phyloP scores from a whole-genome alignment of 495 filamentous ascomycete species.

The Neurospora sp. region DNA sequence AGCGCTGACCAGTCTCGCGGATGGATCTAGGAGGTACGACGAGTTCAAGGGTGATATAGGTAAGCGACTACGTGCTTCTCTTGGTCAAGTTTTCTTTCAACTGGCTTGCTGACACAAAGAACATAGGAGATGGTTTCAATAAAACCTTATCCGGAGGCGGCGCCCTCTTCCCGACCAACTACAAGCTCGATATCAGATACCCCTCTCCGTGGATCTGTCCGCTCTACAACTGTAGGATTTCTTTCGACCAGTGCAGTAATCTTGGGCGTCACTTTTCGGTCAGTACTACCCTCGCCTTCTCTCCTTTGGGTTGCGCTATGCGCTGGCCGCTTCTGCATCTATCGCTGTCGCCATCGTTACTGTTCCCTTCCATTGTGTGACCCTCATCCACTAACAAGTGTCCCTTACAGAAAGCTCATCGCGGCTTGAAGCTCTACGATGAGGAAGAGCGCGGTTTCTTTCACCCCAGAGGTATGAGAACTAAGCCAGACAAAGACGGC shows the following conservation, averaged over 20 bases:
- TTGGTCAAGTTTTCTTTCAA: neutral
- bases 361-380: neutral
- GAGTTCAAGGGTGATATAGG: neutral
- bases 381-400: neutral
- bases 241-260: neutral
- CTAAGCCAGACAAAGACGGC: neutral
- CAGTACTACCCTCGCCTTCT: neutral
- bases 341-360: neutral
- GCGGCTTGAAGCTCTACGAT: neutral
- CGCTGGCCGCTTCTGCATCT: neutral
- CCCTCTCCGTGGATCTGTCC: neutral
- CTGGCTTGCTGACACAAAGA: neutral
- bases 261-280: neutral
- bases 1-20: neutral
- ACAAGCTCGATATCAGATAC: neutral
- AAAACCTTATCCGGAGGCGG: neutral
- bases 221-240: fast-evolving
- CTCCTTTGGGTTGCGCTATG: neutral
- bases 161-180: neutral
- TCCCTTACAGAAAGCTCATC: neutral
- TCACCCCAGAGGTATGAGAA: neutral
- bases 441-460: neutral
- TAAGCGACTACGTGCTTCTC: neutral
- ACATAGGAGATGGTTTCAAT: neutral
- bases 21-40: neutral